Evolutionary conservation across 169 alveolate species (phyloP).

Genomic region (Eimeria praecox): DNA sequence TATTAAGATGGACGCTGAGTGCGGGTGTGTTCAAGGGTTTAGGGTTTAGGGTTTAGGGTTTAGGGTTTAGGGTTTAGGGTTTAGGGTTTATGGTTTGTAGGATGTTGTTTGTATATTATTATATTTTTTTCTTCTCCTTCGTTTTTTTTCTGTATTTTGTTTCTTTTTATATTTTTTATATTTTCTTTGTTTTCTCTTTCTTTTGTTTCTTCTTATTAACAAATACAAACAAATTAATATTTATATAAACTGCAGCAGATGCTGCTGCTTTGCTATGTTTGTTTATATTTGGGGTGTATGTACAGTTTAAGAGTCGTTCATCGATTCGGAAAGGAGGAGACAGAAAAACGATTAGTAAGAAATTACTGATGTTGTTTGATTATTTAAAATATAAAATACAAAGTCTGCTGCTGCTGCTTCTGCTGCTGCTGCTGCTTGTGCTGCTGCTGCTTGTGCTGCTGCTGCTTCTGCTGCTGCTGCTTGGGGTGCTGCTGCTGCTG

Average conservation of each 20-base stretch:
- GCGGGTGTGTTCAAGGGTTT: background rate
- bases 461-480: no score
- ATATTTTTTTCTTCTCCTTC: background rate
- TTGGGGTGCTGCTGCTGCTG: no score
- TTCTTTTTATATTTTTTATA: background rate
- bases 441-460: no score
- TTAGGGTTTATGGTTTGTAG: no score
- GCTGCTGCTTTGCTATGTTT: background rate
- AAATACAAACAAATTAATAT: background rate
- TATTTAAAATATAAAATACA: background rate
- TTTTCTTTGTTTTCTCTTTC: background rate
- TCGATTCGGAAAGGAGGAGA: slow-evolving; percentile 22
- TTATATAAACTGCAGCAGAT: no score
- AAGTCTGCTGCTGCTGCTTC: background rate
- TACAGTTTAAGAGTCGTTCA: slow-evolving; percentile 1
- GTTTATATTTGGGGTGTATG: background rate
- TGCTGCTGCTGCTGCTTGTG: background rate
- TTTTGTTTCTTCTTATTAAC: background rate
- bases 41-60: background rate
- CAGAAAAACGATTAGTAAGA: slow-evolving; percentile 16
- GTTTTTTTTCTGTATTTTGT: background rate
- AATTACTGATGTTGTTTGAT: background rate
- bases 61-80: no score
- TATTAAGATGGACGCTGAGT: background rate
- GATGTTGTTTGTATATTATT: background rate